Evolutionary conservation across 768 basidiomycete species (phyloP), one percentile per base, ranked within the genome.

Genomic region (Podaxis sp.): DNA sequence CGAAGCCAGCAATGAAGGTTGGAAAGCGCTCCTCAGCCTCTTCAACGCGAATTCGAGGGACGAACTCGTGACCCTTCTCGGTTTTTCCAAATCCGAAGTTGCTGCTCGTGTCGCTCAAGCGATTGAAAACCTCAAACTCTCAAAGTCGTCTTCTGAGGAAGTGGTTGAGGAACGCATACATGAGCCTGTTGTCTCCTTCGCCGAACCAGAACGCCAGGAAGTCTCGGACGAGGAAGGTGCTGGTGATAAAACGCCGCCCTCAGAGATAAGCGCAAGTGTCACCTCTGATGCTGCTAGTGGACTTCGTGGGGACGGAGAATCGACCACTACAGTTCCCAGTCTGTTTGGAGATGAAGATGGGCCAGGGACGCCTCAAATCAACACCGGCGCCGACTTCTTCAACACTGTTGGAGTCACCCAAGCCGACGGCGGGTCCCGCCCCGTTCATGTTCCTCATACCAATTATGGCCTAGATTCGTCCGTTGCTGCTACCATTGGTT

Each of bases 401-500:
- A 91, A 84, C 63, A 88, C 85, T 28, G 88, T 92, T 68, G 84
- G 83, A 40, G 74, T 82, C 10, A 76, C 78, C 1, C 79, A 82
- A 53, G 77, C 77, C 13, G 74, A 74, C 14, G 76, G 70, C 50
- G 75, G 74, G 50, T 66, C 68, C 25, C 71, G 72, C 42, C 71
- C 74, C 37, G 79, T 92, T 56, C 72, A 79, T 35, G 82, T 95
- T 4, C 94, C 93, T 0, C 93, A 93, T 64, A 86, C 82, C 52
- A 90, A 87, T 66, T 90, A 92, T 61, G 83, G 82, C 3, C 72
- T 89, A 35, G 94, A 94, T 68, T 95, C 95, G 0, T 94, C 92
- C 1, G 94, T 95, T 13, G 96, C 95, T 18, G 96, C 96, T 0
- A 99, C 96, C 0, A 82, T 92, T 27, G 96, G 96, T n/a, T 95